Percentiles rank a stretch among this genome's conserved stretches.
Evolutionary conservation across 495 filamentous ascomycete genomes (phyloP).

Genomic region (Rhypophila decipiens): DNA sequence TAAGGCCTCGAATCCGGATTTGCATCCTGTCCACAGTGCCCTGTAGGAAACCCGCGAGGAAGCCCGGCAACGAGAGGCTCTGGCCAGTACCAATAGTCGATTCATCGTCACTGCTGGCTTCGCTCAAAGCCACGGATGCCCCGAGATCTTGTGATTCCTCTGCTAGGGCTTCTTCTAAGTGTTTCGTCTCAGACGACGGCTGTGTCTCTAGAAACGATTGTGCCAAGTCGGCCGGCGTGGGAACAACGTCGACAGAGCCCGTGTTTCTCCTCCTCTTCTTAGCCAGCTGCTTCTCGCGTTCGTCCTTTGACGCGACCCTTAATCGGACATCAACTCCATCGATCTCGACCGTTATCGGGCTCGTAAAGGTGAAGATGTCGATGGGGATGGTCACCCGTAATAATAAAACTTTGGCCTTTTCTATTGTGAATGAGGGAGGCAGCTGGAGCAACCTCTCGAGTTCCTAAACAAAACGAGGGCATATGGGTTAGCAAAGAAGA

Average conservation of each 20-base stretch:
- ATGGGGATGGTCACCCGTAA: conserved; percentile 74
- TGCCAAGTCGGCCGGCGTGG: conserved; percentile 76
- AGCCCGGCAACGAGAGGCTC: conserved; percentile 65
- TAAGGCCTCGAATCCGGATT: conserved; percentile 55
- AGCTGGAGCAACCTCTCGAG: conserved; percentile 65
- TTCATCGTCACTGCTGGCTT: conserved; percentile 62
- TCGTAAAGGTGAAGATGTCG: conserved; percentile 72
- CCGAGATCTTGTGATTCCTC: conserved; percentile 60
- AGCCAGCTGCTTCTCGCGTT: conserved; percentile 20
- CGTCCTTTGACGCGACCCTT: conserved; percentile 31
- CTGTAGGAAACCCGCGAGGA: conserved; percentile 76
- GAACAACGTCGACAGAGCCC: conserved; percentile 44
- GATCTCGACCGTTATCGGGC: conserved; percentile 68
- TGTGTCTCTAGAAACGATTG: conserved; percentile 83
- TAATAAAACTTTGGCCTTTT: conserved; percentile 60
- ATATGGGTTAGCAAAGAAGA: too few species aligned
- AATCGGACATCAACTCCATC: conserved; percentile 69
- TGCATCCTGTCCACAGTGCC: conserved; percentile 76
- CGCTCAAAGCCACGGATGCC: conserved; percentile 45
- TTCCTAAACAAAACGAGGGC: conserved; percentile 49
- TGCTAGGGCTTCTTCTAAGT: conserved; percentile 70
- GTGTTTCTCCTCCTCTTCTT: conserved; percentile 20
- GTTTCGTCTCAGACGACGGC: conserved; percentile 62
- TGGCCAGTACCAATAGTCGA: conserved; percentile 65
- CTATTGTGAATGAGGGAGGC: conserved; percentile 59